Evolutionary conservation across 2,329 filamentous ascomycete genomes (phyloP).

Genomic region (Graphilbum fragrans): DNA sequence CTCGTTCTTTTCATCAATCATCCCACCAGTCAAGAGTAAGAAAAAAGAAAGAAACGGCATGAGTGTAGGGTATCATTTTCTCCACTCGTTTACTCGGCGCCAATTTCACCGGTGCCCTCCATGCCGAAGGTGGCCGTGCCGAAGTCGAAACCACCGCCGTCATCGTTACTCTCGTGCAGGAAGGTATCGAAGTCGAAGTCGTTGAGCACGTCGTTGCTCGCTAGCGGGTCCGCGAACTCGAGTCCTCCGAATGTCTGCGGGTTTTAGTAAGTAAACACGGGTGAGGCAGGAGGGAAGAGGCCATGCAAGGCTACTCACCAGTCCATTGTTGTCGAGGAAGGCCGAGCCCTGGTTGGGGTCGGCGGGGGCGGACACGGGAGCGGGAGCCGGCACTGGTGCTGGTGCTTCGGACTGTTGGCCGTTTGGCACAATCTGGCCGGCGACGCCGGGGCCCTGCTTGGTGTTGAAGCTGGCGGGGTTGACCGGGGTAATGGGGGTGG

Average conservation of each 20-base stretch:
- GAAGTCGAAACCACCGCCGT: constrained; percentile 42
- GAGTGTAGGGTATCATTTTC: too few species aligned
- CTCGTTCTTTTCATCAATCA: too few species aligned
- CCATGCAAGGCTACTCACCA: constrained; percentile 25
- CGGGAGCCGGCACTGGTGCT: constrained; percentile 29
- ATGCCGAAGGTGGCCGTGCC: constrained; percentile 37
- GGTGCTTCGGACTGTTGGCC: constrained; percentile 31
- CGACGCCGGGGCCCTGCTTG: constrained; percentile 22
- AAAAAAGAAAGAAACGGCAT: not conserved
- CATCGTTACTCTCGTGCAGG: constrained; percentile 43
- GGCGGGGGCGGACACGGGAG: constrained; percentile 11
- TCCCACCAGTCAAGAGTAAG: not conserved
- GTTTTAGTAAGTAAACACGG: constrained; percentile 7
- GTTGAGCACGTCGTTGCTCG: constrained; percentile 45
- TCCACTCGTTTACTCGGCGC: constrained; percentile 6
- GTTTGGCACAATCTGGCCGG: constrained; percentile 22
- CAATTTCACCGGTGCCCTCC: constrained; percentile 41
- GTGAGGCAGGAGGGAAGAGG: not conserved
- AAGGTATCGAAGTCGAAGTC: constrained; percentile 61
- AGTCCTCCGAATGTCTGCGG: constrained; percentile 20
- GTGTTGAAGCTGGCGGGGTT: constrained; percentile 37
- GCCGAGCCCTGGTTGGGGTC: not conserved
- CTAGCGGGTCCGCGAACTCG: constrained; percentile 43
- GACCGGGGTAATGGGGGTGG: constrained; percentile 51
- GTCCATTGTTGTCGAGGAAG: constrained; percentile 28